Conservation (phyloP, 2,329 filamentous ascomycete genomes). For the Raffaelea arxii region DNA sequence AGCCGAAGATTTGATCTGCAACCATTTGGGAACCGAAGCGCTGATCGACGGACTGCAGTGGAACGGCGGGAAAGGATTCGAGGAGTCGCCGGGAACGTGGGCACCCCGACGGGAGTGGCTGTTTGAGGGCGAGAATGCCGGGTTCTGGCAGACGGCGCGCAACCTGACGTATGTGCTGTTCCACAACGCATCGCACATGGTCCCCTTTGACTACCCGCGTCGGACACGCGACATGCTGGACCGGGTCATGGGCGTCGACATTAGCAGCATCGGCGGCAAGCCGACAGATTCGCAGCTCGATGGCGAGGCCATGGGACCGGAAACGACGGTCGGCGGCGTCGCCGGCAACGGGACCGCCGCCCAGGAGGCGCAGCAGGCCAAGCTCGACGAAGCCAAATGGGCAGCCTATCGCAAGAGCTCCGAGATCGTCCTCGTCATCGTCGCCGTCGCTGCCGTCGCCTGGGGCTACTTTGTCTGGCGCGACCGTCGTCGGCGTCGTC, state of each 20-base stretch:
- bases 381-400: slow-evolving; percentile 78
- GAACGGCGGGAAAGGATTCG: slow-evolving; percentile 88
- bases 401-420: slow-evolving; percentile 81
- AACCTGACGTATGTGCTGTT: slow-evolving; percentile 95
- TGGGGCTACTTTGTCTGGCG: slow-evolving; percentile 70
- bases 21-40: slow-evolving; percentile 87
- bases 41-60: slow-evolving; percentile 85
- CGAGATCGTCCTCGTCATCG: slow-evolving; percentile 74
- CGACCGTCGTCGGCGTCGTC: slow-evolving; percentile 42
- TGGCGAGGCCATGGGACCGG: slow-evolving; percentile 70
- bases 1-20: slow-evolving; percentile 91
- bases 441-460: slow-evolving; percentile 58
- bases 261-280: slow-evolving; percentile 72
- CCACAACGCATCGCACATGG: slow-evolving; percentile 96
- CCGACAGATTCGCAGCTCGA: slow-evolving; percentile 75
- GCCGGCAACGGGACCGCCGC: slow-evolving; percentile 46
- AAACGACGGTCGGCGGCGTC: slow-evolving; percentile 67
- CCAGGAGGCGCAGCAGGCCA: slow-evolving; percentile 59
- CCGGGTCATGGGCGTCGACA: slow-evolving; percentile 89
- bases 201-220: slow-evolving; percentile 85
- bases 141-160: slow-evolving; percentile 88
- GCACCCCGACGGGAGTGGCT: slow-evolving; percentile 91
- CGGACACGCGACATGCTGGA: slow-evolving; percentile 93
- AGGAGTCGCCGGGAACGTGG: slow-evolving; percentile 75
- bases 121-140: slow-evolving; percentile 79